Evolutionary conservation across 352 stramenopile genomes (phyloP).

Genomic region (Aphanomyces stellatus): DNA sequence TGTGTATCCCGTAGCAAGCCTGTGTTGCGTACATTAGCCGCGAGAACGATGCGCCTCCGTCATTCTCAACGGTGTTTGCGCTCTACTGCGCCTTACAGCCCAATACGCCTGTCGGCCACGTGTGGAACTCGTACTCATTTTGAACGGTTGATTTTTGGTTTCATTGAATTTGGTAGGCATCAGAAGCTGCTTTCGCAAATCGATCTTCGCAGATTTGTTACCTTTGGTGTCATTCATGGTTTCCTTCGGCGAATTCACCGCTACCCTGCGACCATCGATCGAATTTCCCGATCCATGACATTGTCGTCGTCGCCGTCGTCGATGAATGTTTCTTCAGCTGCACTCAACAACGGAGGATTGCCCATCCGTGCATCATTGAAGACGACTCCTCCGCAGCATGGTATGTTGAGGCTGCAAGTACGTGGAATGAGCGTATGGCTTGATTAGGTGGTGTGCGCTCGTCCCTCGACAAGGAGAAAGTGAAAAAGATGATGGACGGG

Average conservation of each 20-base stretch:
- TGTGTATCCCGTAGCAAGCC: slow-evolving; percentile 29
- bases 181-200: slow-evolving; percentile 36
- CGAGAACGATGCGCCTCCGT: slow-evolving; percentile 38
- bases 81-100: slow-evolving; percentile 82
- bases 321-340: neutral
- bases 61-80: slow-evolving; percentile 74
- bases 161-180: neutral
- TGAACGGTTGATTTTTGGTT: neutral
- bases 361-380: neutral
- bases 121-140: slow-evolving; percentile 67
- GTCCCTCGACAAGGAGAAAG: slow-evolving; percentile 37
- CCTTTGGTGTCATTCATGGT: slow-evolving; percentile 81
- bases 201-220: slow-evolving; percentile 78
- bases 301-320: slow-evolving; percentile 19
- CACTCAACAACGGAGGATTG: neutral
- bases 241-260: slow-evolving; percentile 80
- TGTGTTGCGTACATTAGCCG: slow-evolving; percentile 78
- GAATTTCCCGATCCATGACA: neutral
- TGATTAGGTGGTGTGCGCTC: neutral
- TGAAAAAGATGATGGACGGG: slow-evolving; percentile 77
- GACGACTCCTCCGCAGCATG: slow-evolving; percentile 1
- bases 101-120: slow-evolving; percentile 72
- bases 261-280: slow-evolving; percentile 48
- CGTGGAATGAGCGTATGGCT: no score
- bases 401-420: no score